Percentiles rank a stretch among this genome's conserved stretches.
Evolutionary conservation across 2,329 filamentous ascomycete species (phyloP).

Genomic region (Coleophoma crateriformis): DNA sequence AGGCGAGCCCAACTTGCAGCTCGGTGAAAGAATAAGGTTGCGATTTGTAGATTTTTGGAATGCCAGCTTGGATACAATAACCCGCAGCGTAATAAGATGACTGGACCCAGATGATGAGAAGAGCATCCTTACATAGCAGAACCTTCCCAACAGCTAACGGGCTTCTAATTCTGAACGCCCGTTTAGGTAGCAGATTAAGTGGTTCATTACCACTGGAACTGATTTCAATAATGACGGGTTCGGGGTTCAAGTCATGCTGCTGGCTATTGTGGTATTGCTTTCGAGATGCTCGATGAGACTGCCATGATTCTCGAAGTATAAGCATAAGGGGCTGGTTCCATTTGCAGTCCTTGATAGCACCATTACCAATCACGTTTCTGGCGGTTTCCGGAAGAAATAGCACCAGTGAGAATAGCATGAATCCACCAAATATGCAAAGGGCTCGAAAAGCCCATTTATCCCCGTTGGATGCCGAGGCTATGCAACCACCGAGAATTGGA

Average conservation of each 20-base stretch:
- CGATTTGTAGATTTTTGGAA: not conserved
- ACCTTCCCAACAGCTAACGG: constrained; percentile 49
- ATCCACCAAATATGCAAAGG: constrained; percentile 36
- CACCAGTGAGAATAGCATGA: constrained; percentile 21
- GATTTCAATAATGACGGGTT: not conserved
- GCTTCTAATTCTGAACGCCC: not conserved
- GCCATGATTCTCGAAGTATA: not conserved
- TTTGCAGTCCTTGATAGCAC: constrained; percentile 34
- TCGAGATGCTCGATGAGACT: not conserved
- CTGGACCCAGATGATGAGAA: not conserved
- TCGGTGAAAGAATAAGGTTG: constrained; percentile 3
- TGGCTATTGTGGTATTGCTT: not conserved
- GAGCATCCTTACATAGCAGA: constrained; percentile 15
- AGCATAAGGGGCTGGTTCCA: not conserved
- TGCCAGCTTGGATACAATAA: not conserved
- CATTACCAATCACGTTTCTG: constrained; percentile 8
- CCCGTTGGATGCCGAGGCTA: not conserved
- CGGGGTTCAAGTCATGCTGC: not conserved
- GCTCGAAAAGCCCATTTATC: constrained; percentile 40
- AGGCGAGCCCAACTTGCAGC: constrained; percentile 6
- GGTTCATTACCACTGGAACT: not conserved
- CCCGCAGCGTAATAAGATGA: not conserved
- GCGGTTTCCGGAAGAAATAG: constrained; percentile 8
- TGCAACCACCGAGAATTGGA: not conserved
- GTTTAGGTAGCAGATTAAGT: not conserved